phyloP scores from a whole-genome alignment of 2,329 filamentous ascomycete species.

The Fusarium torreyae region DNA sequence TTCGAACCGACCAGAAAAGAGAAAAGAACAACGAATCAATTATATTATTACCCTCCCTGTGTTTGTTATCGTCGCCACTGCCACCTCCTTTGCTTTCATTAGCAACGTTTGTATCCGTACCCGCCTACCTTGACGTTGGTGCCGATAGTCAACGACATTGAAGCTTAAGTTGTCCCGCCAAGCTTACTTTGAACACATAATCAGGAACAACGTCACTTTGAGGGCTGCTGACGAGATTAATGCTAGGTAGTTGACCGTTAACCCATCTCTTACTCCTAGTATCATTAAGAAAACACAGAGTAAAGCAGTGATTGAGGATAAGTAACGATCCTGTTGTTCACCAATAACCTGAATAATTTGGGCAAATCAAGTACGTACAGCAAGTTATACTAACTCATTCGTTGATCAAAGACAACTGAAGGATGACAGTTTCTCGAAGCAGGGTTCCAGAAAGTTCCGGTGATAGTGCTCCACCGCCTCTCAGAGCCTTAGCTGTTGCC shows the following conservation, averaged over 20 bases:
- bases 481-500: neutral
- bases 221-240: constrained; percentile 25
- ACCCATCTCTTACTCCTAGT: constrained; percentile 7
- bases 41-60: neutral
- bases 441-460: constrained; percentile 12
- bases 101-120: neutral
- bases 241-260: neutral
- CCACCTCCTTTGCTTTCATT: constrained; percentile 8
- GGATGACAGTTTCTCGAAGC: neutral
- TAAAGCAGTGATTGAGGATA: neutral
- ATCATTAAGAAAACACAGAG: neutral
- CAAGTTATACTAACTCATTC: no score
- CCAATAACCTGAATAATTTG: neutral
- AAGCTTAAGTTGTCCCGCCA: constrained; percentile 9
- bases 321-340: constrained; percentile 1
- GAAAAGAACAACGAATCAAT: constrained; percentile 11
- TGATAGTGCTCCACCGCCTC: constrained; percentile 8
- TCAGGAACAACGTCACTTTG: constrained; percentile 6
- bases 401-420: constrained; percentile 7
- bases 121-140: constrained; percentile 11
- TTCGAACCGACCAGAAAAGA: neutral
- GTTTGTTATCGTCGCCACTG: constrained; percentile 11
- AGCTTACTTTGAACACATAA: constrained; percentile 1
- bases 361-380: neutral
- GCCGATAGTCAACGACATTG: constrained; percentile 3